Evolutionary conservation across 2,329 filamentous ascomycete genomes (phyloP).

Genomic region (Sodiomyces alkalinus): DNA sequence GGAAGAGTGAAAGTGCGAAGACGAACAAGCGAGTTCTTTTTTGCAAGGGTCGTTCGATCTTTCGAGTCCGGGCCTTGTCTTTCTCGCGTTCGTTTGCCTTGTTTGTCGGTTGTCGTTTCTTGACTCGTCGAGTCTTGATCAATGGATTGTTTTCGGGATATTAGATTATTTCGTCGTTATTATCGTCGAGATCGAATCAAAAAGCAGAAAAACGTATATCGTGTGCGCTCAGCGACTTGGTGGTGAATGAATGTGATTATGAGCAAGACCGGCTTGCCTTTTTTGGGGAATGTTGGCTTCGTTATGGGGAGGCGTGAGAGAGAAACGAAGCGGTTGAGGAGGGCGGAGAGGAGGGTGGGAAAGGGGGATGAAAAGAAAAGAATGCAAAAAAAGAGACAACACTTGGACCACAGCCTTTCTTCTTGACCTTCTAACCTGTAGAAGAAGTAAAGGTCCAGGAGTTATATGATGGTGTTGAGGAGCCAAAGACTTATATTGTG

Average conservation of each 20-base stretch:
- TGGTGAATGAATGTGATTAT: conserved; percentile 36
- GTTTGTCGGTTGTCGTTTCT: background rate
- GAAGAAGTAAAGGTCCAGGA: conserved; percentile 24
- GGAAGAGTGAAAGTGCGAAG: conserved; percentile 7
- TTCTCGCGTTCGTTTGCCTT: background rate
- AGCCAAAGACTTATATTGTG: conserved; percentile 44
- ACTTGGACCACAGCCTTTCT: conserved; percentile 30
- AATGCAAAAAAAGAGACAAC: conserved; percentile 27
- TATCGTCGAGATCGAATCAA: too few relatives aligned
- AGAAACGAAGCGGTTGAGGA: conserved; percentile 13
- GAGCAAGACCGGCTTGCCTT: conserved; percentile 48
- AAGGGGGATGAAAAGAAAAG: conserved; percentile 11
- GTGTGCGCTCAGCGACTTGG: too few relatives aligned
- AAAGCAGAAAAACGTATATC: too few relatives aligned
- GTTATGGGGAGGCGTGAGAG: too few relatives aligned
- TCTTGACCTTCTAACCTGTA: conserved; percentile 25
- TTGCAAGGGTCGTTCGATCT: conserved; percentile 1
- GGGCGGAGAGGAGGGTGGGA: conserved; percentile 17
- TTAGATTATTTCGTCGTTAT: conserved; percentile 2
- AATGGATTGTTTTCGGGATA: conserved; percentile 1
- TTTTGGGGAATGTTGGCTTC: conserved; percentile 15
- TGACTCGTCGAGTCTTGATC: conserved; percentile 2
- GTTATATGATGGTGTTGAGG: conserved; percentile 23
- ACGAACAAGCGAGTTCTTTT: background rate
- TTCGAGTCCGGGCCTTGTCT: background rate